These are phyloP conservation scores for Aspergillus alliaceus DNA, from an alignment of 2,329 filamentous ascomycete genomes.

Conservation along the genomic window DNA sequence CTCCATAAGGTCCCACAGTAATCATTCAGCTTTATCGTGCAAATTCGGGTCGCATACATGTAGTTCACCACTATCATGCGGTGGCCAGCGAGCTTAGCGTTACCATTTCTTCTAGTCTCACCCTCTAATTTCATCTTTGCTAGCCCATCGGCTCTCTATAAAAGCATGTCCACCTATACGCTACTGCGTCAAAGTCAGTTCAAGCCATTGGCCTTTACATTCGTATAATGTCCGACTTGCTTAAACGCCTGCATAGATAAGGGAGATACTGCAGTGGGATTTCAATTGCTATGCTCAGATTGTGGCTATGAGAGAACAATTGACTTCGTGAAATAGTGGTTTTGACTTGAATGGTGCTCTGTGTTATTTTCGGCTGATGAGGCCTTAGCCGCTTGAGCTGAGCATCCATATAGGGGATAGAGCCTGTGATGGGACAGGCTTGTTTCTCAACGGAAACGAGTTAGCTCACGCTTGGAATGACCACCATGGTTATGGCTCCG, in stretches of 20 bases:
- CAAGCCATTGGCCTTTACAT: background rate
- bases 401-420: background rate
- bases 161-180: conserved; percentile 4
- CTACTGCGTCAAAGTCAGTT: conserved; percentile 18
- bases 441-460: conserved; percentile 3
- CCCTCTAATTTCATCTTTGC: background rate
- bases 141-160: background rate
- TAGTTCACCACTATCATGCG: conserved; percentile 17
- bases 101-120: background rate
- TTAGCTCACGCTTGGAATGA: conserved; percentile 6
- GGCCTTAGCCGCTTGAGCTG: conserved; percentile 4
- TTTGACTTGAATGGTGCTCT: background rate
- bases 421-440: conserved; percentile 2
- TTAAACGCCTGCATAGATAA: conserved; percentile 17
- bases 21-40: background rate
- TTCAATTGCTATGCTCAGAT: conserved; percentile 22
- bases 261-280: conserved; percentile 19
- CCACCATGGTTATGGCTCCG: background rate
- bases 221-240: background rate
- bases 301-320: conserved; percentile 14
- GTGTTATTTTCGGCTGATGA: background rate
- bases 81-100: conserved; percentile 11
- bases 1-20: background rate
- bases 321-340: background rate
- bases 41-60: conserved; percentile 7